Conservation (phyloP, 371 early-diverging fungal genomes). For the Lichtheimia hyalospora region DNA sequence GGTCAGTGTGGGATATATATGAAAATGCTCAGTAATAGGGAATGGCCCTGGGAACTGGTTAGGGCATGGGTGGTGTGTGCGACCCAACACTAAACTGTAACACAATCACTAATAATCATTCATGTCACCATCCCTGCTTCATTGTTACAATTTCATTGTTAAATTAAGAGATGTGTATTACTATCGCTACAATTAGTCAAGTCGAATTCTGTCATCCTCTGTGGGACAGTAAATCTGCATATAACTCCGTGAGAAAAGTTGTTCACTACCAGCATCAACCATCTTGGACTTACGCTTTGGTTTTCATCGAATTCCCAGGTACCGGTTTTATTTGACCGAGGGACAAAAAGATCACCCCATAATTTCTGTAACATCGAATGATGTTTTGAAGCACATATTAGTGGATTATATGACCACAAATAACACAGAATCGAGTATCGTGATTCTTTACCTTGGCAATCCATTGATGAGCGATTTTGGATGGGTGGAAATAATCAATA, state of each 20-base stretch:
- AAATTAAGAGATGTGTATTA: not conserved
- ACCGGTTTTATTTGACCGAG: not conserved
- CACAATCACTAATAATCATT: not conserved
- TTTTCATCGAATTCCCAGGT: slow-evolving; percentile 4
- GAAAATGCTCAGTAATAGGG: not conserved
- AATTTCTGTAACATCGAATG: not conserved
- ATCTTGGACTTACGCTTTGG: slow-evolving; percentile 3
- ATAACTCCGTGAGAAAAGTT: too few species aligned
- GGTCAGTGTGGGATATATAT: too few species aligned
- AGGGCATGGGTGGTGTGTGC: not conserved
- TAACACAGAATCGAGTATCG: not conserved
- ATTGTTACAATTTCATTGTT: not conserved
- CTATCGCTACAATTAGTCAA: slow-evolving; percentile 1
- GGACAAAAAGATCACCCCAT: slow-evolving; percentile 12
- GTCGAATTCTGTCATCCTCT: slow-evolving; percentile 11
- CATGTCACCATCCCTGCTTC: not conserved
- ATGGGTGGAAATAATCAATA: slow-evolving; percentile 20
- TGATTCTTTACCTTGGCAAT: slow-evolving; percentile 14
- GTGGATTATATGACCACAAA: not conserved
- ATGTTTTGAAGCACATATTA: not conserved
- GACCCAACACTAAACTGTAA: not conserved
- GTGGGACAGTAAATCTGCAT: slow-evolving; percentile 20
- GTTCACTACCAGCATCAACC: too few species aligned
- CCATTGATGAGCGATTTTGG: slow-evolving; percentile 15
- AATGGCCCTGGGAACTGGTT: not conserved